Evolutionary conservation across 331 rosid species (phyloP), one percentile per base, ranked within the genome.

Genomic region (Quercus lobata): DNA sequence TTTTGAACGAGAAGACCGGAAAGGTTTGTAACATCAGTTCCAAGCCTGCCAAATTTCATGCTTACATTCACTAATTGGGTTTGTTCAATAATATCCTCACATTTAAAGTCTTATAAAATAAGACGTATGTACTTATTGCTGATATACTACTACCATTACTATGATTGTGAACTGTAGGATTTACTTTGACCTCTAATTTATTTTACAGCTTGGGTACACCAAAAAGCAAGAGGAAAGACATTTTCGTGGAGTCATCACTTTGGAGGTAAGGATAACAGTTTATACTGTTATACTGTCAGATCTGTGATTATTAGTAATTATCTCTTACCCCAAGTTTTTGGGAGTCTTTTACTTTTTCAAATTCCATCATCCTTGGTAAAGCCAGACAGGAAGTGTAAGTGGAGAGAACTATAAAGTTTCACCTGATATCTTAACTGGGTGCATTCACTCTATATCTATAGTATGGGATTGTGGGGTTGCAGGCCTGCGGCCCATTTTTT

Each of bases 141-240:
- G 14, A 68, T 34, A 52, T 19, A 68, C 53, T 35, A 35, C 72
- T 35, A 18, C 52, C 72, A 68, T 68, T 35, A 68, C 21, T 10
- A 18, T 4, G 35, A 17, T 73, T 74, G 61, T 60, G 72, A 34
- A 44, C 25, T 74, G 30, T 79, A 55, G 25, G 81, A 16, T 82
- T 78, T 74, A 77, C 73, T 70, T 57, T 85, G 53, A 19, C 76
- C 57, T 77, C 79, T 75, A 16, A 44, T 74, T 80, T 56, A 71
- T 79, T 82, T 72, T 69, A 78, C 90, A 96, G 99, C 99, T 96
- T 87, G 99, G 98, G 75, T 93, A 96, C 88, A 96, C 99, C 32
- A 89, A 93, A 81, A 96, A 93, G 84, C 96, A 93, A 87, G 99
- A 96, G 76, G 98, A 96, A 86, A 86, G 94, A 56, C 89, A 90